Conservation (phyloP, 495 filamentous ascomycete genomes). For the Sphaerosporella brunnea region DNA sequence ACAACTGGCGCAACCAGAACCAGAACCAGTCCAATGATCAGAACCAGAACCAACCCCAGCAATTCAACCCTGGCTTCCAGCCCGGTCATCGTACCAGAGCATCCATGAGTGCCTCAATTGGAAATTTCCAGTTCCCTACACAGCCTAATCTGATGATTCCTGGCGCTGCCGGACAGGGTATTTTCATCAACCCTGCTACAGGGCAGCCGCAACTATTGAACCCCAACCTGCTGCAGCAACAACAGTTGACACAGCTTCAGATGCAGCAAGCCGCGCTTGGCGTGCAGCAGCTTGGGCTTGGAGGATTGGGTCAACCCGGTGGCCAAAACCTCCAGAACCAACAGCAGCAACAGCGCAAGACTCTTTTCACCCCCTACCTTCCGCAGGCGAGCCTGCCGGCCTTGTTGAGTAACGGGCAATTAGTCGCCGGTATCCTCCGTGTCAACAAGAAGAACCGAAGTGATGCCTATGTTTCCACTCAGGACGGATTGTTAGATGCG, state of each 20-base stretch:
- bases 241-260: conserved; percentile 75
- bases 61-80: conserved; percentile 64
- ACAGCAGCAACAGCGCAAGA: conserved; percentile 89
- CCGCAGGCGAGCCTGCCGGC: conserved; percentile 90
- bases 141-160: conserved; percentile 68
- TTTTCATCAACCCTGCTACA: conserved; percentile 26
- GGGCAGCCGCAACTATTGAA: conserved; percentile 47
- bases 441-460: conserved; percentile 99
- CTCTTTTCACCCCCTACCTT: conserved; percentile 92
- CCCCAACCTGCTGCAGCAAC: conserved; percentile 67
- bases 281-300: conserved; percentile 48
- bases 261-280: conserved; percentile 73
- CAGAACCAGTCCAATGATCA: conserved; percentile 38
- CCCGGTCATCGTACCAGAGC: conserved; percentile 73
- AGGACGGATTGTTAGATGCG: conserved; percentile 71
- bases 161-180: conserved; percentile 21
- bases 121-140: conserved; percentile 75
- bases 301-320: conserved; percentile 42
- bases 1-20: conserved; percentile 89
- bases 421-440: conserved; percentile 87
- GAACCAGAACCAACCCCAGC: conserved; percentile 33
- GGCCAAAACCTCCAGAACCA: conserved; percentile 47
- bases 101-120: conserved; percentile 68
- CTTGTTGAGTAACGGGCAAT: conserved; percentile 74
- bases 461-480: conserved; percentile 89